Evolutionary conservation across 202 grass and related monocot genomes (phyloP).

Genomic region (Alloteropsis angusta): DNA sequence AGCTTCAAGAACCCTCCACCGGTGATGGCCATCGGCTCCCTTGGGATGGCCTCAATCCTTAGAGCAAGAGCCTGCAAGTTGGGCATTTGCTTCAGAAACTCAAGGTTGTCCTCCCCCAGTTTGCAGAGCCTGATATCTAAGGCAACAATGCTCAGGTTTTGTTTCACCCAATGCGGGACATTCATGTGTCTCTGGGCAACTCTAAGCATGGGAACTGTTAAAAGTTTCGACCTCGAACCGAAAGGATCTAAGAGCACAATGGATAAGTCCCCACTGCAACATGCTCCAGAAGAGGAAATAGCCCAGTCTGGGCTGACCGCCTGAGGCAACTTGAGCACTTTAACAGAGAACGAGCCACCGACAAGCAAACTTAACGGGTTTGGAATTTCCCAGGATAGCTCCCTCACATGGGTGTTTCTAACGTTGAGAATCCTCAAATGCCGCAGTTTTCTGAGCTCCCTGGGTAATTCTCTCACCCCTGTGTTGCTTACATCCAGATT

Average conservation of each 20-base stretch:
- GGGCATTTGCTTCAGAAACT: neutral
- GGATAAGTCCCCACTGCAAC: no score
- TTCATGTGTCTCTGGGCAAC: no score
- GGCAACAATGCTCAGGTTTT: neutral
- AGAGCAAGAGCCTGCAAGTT: neutral
- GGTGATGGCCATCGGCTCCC: no score
- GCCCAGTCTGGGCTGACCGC: no score
- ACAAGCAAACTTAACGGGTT: neutral
- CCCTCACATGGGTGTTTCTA: neutral
- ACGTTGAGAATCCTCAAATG: no score
- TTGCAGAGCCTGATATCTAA: neutral
- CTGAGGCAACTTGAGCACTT: neutral
- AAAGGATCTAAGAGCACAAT: neutral
- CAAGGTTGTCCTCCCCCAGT: neutral
- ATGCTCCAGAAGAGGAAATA: no score
- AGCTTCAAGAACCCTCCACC: neutral
- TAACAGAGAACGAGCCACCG: neutral
- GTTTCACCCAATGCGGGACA: neutral
- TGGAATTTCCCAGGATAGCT: neutral
- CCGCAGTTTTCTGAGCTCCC: no score
- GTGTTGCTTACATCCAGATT: no score
- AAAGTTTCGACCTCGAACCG: no score
- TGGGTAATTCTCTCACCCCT: no score
- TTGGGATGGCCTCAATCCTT: neutral
- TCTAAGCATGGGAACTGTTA: neutral